Percentiles rank a stretch among this genome's conserved stretches.
Conservation (phyloP, 2,329 filamentous ascomycete genomes). For the Alternaria infectoria region DNA sequence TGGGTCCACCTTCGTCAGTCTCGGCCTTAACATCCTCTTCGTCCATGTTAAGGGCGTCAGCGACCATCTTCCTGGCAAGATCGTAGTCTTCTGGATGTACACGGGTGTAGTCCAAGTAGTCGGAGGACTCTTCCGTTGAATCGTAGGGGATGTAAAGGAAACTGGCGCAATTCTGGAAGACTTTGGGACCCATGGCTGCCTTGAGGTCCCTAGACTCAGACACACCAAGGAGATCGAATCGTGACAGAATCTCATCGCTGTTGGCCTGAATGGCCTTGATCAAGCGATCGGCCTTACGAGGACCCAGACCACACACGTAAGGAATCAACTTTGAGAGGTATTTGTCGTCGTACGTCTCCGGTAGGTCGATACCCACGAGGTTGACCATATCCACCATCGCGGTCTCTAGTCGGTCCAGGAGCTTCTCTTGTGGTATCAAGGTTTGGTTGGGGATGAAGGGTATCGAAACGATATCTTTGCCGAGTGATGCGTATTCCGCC, state of each 20-base stretch:
- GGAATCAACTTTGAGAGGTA: conserved; percentile 88
- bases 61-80: conserved; percentile 96
- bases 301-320: conserved; percentile 89
- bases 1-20: conserved; percentile 85
- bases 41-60: conserved; percentile 92
- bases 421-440: conserved; percentile 84
- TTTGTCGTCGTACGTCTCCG: conserved; percentile 81
- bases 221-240: conserved; percentile 88
- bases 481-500: conserved; percentile 93
- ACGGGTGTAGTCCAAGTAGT: conserved; percentile 95
- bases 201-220: conserved; percentile 62
- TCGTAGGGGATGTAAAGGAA: conserved; percentile 93
- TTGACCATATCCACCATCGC: conserved; percentile 99
- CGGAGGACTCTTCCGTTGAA: conserved; percentile 77
- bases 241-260: conserved; percentile 81
- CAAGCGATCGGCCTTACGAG: conserved; percentile 84
- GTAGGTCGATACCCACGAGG: conserved; percentile 92
- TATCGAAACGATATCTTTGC: conserved; percentile 84
- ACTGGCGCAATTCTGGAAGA: conserved; percentile 97
- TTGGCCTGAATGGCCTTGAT: conserved; percentile 92
- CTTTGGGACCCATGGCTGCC: conserved; percentile 74
- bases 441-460: conserved; percentile 90
- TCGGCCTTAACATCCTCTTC: conserved; percentile 98
- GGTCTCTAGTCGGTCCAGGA: conserved; percentile 87
- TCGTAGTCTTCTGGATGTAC: conserved; percentile 99